Conservation (phyloP, 306 rosid genomes). For the Argentina anserina region DNA sequence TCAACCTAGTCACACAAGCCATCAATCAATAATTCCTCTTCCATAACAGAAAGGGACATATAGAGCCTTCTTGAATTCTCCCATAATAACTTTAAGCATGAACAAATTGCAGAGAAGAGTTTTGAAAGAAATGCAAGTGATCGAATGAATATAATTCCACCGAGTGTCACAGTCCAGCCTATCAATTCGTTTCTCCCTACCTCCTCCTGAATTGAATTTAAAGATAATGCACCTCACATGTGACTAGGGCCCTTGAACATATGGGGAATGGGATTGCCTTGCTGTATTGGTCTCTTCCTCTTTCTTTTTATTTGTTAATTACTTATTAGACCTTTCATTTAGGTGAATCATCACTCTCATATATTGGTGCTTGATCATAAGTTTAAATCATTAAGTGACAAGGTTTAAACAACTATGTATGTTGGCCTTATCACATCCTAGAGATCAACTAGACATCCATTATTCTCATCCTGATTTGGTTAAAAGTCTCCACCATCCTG, state of each 20-base stretch:
- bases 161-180: constrained; percentile 25
- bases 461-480: background rate
- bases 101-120: background rate
- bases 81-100: background rate
- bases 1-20: background rate
- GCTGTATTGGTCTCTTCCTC: background rate
- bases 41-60: background rate
- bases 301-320: background rate
- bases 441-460: background rate
- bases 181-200: constrained; percentile 5
- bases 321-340: background rate
- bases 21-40: background rate
- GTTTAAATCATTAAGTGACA: background rate
- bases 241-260: constrained; percentile 14
- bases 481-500: background rate
- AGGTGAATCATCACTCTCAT: background rate
- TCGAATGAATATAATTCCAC: constrained; percentile 17
- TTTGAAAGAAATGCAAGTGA: background rate
- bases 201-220: constrained; percentile 2
- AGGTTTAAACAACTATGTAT: background rate
- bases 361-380: background rate
- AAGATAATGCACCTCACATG: constrained; percentile 13
- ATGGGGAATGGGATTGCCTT: background rate
- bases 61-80: background rate
- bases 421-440: background rate